Evolutionary conservation across 768 basidiomycete species (phyloP), one percentile per base, ranked within the genome.

Genomic region (Sporobolomyces pararoseus): DNA sequence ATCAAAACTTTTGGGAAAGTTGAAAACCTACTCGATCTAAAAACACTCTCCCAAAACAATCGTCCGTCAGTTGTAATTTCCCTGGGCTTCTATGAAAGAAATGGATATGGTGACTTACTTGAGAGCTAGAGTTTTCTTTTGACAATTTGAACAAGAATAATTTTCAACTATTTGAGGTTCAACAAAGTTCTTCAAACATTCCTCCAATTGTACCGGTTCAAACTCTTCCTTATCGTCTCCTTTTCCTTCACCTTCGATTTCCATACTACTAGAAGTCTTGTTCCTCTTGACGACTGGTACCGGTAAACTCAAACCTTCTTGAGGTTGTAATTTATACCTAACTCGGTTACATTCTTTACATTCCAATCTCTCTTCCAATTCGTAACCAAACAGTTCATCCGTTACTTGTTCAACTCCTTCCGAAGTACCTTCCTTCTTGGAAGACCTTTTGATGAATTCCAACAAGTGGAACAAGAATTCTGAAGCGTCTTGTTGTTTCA

Each of bases 401-500:
- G 44, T 47, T 6, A 61, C 59, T 5, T 61, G 46, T 7, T 23
- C 4, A 2, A 2, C 46, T 34, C 34, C 25, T 3, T 42, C 54
- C 4, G n/a, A n/a, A n/a, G n/a, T n/a, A n/a, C 75, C 66, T 12
- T 39, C 52, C 52, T 59, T 54, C 47, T 52, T 51, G 32, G 73
- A 32, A 62, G 77, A 57, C 72, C 80, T 14, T 68, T 79, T 72
- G 17, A 99, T 79, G 25, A 85, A 82, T 7, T 86, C 87, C 61
- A 98, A 76, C 2, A 98, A 81, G 79, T 95, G 86, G 42, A 85
- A 84, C 63, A 99, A 84, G 81, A 97, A 98, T 80, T 98, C 95
- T 77, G 95, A 92, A 7, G 93, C 87, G 76, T 99, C 96, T 78
- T 98, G 96, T 79, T 99, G 95, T 61, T 86, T 84, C 94, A 97